Base-by-base conservation (phyloP, 2,329 filamentous ascomycete species). In the Phyllosticta citribraziliensis region DNA sequence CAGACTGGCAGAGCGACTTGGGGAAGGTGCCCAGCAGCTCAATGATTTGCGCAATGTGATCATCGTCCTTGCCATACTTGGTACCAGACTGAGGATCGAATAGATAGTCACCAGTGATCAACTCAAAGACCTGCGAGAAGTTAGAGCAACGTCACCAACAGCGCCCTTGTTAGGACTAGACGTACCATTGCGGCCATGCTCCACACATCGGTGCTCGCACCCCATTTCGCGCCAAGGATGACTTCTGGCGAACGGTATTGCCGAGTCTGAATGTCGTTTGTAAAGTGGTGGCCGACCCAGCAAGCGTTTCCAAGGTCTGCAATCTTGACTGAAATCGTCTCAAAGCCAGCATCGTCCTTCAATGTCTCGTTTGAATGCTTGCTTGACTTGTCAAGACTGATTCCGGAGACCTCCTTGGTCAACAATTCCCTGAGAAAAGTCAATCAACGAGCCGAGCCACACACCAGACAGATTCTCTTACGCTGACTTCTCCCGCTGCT, bases 281-380 rank as follows among this genome's bases (percentile, higher is more conserved):
- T 99, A 76, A 99, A 99, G 76, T 99, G 94, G 73, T 99, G 94
- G 66, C 91, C 91, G 27, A 96, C 92, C 94, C 94, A 99, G 79
- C 94, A 99, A 20, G 94, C 94, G 73, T 99, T 99, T 63, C 94
- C 94, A 61, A 99, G 80, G 79, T 99, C 94, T 52, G 94, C 94
- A 78, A 99, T 99, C 79, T 99, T 99, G 74, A 99, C 94, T 35
- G 93, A 97, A 68, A 99, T 97, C 66, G 91, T 88, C 65, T 92
- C 89, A 67, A 82, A 80, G n/a, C 73, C 70, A 33, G 76, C 69
- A 25, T 89, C 83, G 66, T 86, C 84, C 65, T 79, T 79, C 68
- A 81, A 78, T 74, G 88, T 88, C 69, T 89, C 86, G 54, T 76
- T 67, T 33, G 73, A 72, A 56, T 70, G 66, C 22, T 68, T 63